Conservation (phyloP, 2,329 filamentous ascomycete species). For the Pyrenophora tritici-repentis region DNA sequence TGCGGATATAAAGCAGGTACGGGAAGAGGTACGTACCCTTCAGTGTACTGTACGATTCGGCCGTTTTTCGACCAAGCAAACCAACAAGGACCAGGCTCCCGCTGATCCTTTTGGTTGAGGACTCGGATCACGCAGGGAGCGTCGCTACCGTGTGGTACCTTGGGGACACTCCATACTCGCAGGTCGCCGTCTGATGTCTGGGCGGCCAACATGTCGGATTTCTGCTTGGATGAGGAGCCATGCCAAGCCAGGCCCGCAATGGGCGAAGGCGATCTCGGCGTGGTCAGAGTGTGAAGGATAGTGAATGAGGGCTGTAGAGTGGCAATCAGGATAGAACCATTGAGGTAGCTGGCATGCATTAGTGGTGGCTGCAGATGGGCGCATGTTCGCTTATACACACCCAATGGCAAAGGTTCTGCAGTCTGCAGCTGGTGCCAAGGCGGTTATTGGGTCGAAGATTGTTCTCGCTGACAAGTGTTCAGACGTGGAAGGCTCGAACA, state of each 20-base stretch:
- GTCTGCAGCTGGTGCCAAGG: conserved; percentile 84
- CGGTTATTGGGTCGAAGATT: conserved; percentile 93
- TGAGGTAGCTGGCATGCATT: conserved; percentile 72
- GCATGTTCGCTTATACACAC: conserved; percentile 55
- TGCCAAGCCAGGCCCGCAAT: conserved; percentile 92
- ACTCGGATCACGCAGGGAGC: conserved; percentile 87
- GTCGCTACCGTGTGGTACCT: conserved; percentile 70
- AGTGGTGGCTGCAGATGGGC: conserved; percentile 15
- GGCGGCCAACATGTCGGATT: conserved; percentile 95
- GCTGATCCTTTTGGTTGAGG: conserved; percentile 77
- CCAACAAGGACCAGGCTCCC: conserved; percentile 81
- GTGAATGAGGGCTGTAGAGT: conserved; percentile 90
- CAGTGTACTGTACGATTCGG: conserved; percentile 87
- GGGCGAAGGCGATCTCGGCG: conserved; percentile 80
- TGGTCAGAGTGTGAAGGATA: conserved; percentile 89
- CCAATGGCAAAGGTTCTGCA: conserved; percentile 96
- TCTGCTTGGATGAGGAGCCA: conserved; percentile 92
- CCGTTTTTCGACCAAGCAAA: conserved; percentile 99
- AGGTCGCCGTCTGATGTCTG: conserved; percentile 92
- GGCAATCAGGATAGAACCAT: conserved; percentile 90
- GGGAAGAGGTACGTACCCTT: conserved; percentile 68
- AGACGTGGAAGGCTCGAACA: conserved; percentile 91
- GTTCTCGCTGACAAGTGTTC: conserved; percentile 92
- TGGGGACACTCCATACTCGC: conserved; percentile 94
- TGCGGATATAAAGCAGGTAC: not conserved